phyloP scores from a whole-genome alignment of 1,284 basidiomycete species.

The Jaminaea rosea region DNA sequence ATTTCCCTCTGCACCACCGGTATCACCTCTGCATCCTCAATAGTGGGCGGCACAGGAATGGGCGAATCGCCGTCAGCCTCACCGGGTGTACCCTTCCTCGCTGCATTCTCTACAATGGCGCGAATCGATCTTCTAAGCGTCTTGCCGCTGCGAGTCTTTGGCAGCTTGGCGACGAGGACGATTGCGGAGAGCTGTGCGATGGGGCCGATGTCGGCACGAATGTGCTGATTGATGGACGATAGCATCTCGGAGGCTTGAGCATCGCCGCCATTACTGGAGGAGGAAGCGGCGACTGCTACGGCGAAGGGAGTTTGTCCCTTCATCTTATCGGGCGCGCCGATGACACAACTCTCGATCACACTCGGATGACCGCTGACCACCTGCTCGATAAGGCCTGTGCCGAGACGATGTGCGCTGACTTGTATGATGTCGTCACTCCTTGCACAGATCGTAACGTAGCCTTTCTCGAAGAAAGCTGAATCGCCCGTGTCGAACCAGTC shows the following conservation, averaged over 20 bases:
- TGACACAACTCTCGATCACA: slow-evolving; percentile 40
- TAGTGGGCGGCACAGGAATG: too few relatives aligned
- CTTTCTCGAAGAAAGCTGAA: slow-evolving; percentile 29
- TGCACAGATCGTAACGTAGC: slow-evolving; percentile 38
- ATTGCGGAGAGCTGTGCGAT: slow-evolving; percentile 33
- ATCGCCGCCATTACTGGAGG: slow-evolving; percentile 9
- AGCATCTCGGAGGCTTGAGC: slow-evolving; percentile 23
- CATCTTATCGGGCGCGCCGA: slow-evolving; percentile 37
- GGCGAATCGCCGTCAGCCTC: too few relatives aligned
- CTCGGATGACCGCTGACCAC: slow-evolving; percentile 23
- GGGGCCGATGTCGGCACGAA: slow-evolving; percentile 34
- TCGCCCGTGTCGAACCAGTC: slow-evolving; percentile 44
- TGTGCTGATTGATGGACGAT: slow-evolving; percentile 32
- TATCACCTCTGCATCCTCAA: too few relatives aligned
- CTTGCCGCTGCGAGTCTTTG: slow-evolving; percentile 41
- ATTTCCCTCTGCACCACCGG: too few relatives aligned
- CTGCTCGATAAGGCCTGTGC: slow-evolving; percentile 38
- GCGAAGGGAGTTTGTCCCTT: slow-evolving; percentile 45
- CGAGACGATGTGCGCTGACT: slow-evolving; percentile 37
- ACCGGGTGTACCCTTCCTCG: too few relatives aligned
- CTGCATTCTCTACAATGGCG: slow-evolving; percentile 32
- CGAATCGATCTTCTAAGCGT: slow-evolving; percentile 26
- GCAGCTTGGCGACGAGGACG: slow-evolving; percentile 20
- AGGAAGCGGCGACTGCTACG: slow-evolving; percentile 20
- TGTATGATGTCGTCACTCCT: slow-evolving; percentile 39